Percentiles rank a stretch among this genome's conserved stretches.
Conservation (phyloP, 805 yeast genomes). For the Yamadazyma laniorum region DNA sequence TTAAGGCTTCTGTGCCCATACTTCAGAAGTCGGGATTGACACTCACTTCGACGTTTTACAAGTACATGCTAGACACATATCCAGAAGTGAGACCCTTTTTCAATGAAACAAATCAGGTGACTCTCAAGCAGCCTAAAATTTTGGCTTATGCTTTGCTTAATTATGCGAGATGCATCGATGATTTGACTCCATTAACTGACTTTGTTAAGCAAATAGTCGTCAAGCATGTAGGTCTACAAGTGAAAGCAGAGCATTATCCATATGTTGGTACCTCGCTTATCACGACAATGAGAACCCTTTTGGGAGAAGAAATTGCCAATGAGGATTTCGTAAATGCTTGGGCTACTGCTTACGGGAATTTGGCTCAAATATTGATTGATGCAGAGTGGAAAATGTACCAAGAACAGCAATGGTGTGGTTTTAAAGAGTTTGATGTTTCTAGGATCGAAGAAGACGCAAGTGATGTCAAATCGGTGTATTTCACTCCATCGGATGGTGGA, state of each 20-base stretch:
- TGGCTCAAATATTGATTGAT: slow-evolving; percentile 59
- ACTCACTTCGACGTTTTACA: slow-evolving; percentile 54
- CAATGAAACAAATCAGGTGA: slow-evolving; percentile 56
- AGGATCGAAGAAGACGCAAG: slow-evolving; percentile 42
- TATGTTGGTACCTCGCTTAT: slow-evolving; percentile 61
- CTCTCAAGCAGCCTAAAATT: slow-evolving; percentile 59
- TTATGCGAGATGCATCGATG: slow-evolving; percentile 63
- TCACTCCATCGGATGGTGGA: slow-evolving; percentile 43
- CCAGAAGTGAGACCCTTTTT: slow-evolving; percentile 60
- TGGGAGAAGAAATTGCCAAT: slow-evolving; percentile 60
- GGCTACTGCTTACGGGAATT: slow-evolving; percentile 60
- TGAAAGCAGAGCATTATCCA: slow-evolving; percentile 63
- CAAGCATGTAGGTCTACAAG: slow-evolving; percentile 65
- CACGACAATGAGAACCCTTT: slow-evolving; percentile 49
- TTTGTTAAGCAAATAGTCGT: slow-evolving; percentile 59
- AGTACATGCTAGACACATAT: slow-evolving; percentile 50
- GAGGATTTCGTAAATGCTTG: slow-evolving; percentile 60
- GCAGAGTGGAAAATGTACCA: slow-evolving; percentile 51
- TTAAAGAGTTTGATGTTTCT: slow-evolving; percentile 49
- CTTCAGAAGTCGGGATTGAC: slow-evolving; percentile 54
- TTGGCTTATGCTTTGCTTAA: slow-evolving; percentile 59
- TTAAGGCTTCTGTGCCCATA: slow-evolving; percentile 54
- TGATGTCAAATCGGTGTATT: slow-evolving; percentile 51
- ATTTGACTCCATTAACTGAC: slow-evolving; percentile 49
- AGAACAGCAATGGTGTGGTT: slow-evolving; percentile 52